These are phyloP conservation scores for Nadsonia starkeyi-henricii DNA, from an alignment of 1,139 yeast genomes.

Conservation along the genomic window DNA sequence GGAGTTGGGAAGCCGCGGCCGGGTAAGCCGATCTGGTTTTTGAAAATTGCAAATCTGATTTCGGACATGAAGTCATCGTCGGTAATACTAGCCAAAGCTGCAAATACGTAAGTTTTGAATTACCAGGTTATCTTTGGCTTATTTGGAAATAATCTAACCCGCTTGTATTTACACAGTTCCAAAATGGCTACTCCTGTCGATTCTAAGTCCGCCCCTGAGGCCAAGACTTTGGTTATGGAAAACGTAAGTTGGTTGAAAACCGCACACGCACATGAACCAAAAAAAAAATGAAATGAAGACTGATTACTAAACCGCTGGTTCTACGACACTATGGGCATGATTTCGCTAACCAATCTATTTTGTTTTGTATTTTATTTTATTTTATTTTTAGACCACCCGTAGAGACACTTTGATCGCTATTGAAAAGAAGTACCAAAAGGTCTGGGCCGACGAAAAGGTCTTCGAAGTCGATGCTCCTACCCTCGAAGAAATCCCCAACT, in stretches of 20 bases:
- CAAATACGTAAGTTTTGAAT: no score
- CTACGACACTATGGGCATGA: background rate
- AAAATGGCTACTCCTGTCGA: conserved; percentile 5
- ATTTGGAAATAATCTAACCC: background rate
- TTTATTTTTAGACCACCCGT: conserved; percentile 49
- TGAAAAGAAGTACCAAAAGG: conserved; percentile 76
- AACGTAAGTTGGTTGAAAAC: conserved; percentile 22
- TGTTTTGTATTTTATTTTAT: background rate
- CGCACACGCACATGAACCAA: background rate
- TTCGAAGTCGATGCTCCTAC: conserved; percentile 86
- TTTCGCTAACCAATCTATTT: background rate
- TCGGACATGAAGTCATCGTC: no score
- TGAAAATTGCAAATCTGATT: no score
- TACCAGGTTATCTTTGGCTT: background rate
- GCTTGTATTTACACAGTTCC: background rate
- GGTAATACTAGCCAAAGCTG: no score
- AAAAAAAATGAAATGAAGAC: background rate
- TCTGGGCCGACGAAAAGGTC: conserved; percentile 75
- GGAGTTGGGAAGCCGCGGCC: no score
- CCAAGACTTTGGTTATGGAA: conserved; percentile 28
- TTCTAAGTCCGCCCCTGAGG: conserved; percentile 9
- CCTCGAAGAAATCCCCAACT: conserved; percentile 45
- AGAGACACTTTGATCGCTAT: conserved; percentile 85
- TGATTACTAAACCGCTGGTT: background rate
- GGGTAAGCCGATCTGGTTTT: no score